phyloP scores from a whole-genome alignment of 768 basidiomycete genomes.

The Trametes cingulata region DNA sequence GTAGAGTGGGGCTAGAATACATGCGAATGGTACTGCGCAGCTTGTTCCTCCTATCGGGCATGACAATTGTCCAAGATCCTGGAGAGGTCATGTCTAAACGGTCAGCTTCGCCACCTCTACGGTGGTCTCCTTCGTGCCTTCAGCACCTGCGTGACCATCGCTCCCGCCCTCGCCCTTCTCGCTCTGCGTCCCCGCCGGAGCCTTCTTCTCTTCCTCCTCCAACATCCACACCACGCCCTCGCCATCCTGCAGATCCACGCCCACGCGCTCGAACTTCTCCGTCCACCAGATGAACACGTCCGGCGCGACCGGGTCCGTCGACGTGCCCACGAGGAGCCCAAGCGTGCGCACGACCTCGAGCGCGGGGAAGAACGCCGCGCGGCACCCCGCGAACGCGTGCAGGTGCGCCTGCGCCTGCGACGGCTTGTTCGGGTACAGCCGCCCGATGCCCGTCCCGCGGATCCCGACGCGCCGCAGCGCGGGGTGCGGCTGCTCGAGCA shows the following conservation, averaged over 20 bases:
- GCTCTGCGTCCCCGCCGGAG: background rate
- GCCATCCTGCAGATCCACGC: conserved; percentile 54
- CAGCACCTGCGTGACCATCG: background rate
- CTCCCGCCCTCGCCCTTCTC: background rate
- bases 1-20: conserved; percentile 5
- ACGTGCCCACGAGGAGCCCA: conserved; percentile 48
- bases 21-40: background rate
- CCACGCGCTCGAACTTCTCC: conserved; percentile 49
- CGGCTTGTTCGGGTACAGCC: conserved; percentile 46
- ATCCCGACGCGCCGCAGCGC: conserved; percentile 50
- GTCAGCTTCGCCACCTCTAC: background rate
- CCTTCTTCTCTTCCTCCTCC: conserved; percentile 11
- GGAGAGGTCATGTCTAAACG: background rate
- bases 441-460: conserved; percentile 42
- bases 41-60: background rate
- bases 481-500: conserved; percentile 24
- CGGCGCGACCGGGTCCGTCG: conserved; percentile 43
- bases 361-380: conserved; percentile 42
- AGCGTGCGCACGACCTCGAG: conserved; percentile 50
- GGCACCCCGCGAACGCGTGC: conserved; percentile 36
- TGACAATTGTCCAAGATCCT: background rate
- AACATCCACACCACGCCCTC: conserved; percentile 53
- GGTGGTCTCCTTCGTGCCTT: background rate
- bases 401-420: conserved; percentile 42
- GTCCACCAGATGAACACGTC: conserved; percentile 59